A percentile compares a stretch with the other conserved stretches of the same genome.
Evolutionary conservation across 305 asterid species (phyloP).

Genomic region (Solanum hybrid): DNA sequence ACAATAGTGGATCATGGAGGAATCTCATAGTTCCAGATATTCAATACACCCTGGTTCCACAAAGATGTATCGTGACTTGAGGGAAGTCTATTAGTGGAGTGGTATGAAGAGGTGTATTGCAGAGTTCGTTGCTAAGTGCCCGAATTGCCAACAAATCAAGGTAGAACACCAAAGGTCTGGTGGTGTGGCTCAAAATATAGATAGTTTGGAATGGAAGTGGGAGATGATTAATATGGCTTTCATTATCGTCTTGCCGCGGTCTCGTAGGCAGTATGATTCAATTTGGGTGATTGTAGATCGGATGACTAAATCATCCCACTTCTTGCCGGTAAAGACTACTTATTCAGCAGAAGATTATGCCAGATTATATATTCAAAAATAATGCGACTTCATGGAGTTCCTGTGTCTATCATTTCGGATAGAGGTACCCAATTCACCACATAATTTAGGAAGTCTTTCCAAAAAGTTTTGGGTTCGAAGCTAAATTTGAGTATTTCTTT

Average conservation of each 20-base stretch:
- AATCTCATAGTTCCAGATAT: not conserved
- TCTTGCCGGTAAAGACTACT: not conserved
- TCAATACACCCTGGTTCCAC: not conserved
- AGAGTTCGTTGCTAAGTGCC: not conserved
- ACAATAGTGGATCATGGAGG: not conserved
- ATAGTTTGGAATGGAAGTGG: not conserved
- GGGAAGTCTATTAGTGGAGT: not conserved
- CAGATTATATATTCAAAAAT: too few species aligned
- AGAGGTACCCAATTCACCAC: not conserved
- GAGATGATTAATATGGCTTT: too few species aligned
- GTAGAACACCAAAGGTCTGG: not conserved
- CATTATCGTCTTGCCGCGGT: not conserved
- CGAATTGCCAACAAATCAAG: not conserved
- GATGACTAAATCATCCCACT: not conserved
- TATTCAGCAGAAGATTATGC: not conserved
- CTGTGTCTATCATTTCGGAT: not conserved
- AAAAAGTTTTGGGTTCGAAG: not conserved
- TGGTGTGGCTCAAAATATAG: not conserved
- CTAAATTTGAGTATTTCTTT: not conserved
- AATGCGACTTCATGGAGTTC: not conserved
- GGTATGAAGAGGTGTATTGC: not conserved
- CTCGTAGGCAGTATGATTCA: not conserved
- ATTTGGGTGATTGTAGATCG: not conserved
- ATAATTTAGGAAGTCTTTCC: not conserved
- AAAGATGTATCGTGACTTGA: not conserved